Conservation (phyloP, 352 stramenopile species). For the Globisporangium iwayamae region DNA sequence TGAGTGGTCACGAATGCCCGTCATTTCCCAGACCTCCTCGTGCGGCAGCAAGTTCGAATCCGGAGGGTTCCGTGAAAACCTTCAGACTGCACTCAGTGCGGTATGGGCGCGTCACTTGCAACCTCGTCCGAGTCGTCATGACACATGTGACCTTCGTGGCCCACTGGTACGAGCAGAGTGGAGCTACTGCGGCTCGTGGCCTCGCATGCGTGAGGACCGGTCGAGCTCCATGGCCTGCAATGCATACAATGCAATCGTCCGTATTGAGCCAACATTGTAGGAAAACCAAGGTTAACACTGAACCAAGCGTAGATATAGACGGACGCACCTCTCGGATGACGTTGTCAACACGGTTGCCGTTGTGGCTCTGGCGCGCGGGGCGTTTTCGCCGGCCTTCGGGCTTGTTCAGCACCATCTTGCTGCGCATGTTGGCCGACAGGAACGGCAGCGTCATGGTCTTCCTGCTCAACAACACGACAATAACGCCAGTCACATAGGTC, state of each 20-base stretch:
- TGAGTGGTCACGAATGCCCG: too few species aligned
- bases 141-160: too few species aligned
- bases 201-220: constrained; percentile 39
- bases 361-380: constrained; percentile 35
- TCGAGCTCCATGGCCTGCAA: constrained; percentile 67
- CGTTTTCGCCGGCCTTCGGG: constrained; percentile 59
- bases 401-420: constrained; percentile 69
- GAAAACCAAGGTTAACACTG: neutral
- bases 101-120: too few species aligned
- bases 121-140: too few species aligned
- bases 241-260: neutral
- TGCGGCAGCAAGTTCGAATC: too few species aligned
- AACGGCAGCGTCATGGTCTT: constrained; percentile 76
- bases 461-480: constrained; percentile 16
- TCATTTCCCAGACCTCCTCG: too few species aligned
- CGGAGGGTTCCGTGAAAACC: too few species aligned
- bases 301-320: neutral
- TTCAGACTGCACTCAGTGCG: too few species aligned
- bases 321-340: constrained; percentile 54
- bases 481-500: constrained; percentile 2
- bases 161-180: neutral
- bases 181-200: constrained; percentile 21
- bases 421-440: constrained; percentile 58
- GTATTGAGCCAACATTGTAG: neutral
- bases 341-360: constrained; percentile 53